Base-by-base conservation (phyloP, 1,284 basidiomycete species). In the Irpex lacteus region DNA sequence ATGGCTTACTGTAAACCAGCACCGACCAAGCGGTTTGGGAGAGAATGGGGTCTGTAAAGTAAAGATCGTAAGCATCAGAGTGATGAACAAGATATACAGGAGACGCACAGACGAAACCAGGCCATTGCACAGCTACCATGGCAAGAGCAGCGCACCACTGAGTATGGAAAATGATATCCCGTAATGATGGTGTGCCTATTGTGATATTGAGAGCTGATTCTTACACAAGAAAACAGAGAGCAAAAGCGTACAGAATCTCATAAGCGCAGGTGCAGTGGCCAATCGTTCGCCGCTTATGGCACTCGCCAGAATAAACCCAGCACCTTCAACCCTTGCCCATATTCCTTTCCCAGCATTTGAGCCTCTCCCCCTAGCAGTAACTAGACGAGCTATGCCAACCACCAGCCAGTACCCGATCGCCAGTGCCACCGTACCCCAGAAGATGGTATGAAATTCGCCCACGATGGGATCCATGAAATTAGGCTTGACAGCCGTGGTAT, bases 51-150 rank as follows among this genome's bases (percentile, higher is more conserved):
- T 98, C 94, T 95, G 74, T 13, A 67, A n/a, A 68, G 53, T 13
- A 67, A n/a, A 68, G 53, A 11, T 18, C 26, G 44, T n/a, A 21
- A 52, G n/a, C 34, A 15, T 56, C 54, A 49, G 54, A 36, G 64
- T 59, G 65, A 60, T 62, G 57, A 59, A 19, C 18, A 32, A 15
- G 47, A 52, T 55, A 70, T 68, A 50, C 1, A 13, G 19, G 60
- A 47, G 21, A 84, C 89, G 72, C 73, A 94, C 95, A 98, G 64
- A 91, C 85, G 76, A 96, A 98, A 11, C 84, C 80, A 1, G 97
- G 96, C 96, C 96, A 99, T 72, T 94, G 83, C 34, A 98, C 95
- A 34, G 95, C 92, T 59, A 98, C 87, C 92, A 98, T 97, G 32
- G 89, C 89, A 21, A 98, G 79, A 57, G 89, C 85, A 32, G 91